phyloP scores from a whole-genome alignment of 306 rosid species.

The Begonia loranthoides region DNA sequence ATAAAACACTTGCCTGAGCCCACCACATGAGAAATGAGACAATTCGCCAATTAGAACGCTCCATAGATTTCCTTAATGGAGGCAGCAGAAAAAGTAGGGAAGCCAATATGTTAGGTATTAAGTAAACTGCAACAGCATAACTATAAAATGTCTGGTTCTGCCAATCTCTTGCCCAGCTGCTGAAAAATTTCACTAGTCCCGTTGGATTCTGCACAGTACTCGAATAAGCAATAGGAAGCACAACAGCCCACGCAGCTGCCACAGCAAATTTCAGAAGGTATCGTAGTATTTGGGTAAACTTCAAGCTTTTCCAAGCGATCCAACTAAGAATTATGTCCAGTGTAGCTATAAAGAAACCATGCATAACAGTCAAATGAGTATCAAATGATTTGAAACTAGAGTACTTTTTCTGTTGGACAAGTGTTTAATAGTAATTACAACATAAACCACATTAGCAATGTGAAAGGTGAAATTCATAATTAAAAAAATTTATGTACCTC shows the following conservation, averaged over 20 bases:
- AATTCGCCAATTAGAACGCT: slow-evolving; percentile 59
- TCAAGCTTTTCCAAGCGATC: slow-evolving; percentile 86
- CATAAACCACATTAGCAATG: background rate
- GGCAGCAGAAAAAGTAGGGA: slow-evolving; percentile 77
- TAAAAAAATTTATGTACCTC: slow-evolving; percentile 36
- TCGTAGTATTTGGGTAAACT: slow-evolving; percentile 62
- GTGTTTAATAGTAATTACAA: background rate
- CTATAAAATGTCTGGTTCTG: slow-evolving; percentile 48
- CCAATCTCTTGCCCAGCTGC: slow-evolving; percentile 84
- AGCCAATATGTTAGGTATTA: slow-evolving; percentile 72
- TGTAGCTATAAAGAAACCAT: slow-evolving; percentile 43
- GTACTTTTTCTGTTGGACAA: background rate
- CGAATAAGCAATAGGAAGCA: slow-evolving; percentile 64
- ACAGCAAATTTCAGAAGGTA: slow-evolving; percentile 72
- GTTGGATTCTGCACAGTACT: slow-evolving; percentile 70
- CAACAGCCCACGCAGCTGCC: slow-evolving; percentile 84
- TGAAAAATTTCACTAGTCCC: slow-evolving; percentile 58
- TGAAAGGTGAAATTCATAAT: background rate
- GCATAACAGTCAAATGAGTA: slow-evolving; percentile 1
- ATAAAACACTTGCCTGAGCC: slow-evolving; percentile 62
- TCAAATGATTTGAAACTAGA: background rate
- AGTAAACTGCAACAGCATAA: slow-evolving; percentile 52
- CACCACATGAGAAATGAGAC: slow-evolving; percentile 85
- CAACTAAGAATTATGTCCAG: slow-evolving; percentile 73
- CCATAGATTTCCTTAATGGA: slow-evolving; percentile 58